Base-by-base conservation (phyloP, 2,329 filamentous ascomycete species). In the Penicillium crustosum region DNA sequence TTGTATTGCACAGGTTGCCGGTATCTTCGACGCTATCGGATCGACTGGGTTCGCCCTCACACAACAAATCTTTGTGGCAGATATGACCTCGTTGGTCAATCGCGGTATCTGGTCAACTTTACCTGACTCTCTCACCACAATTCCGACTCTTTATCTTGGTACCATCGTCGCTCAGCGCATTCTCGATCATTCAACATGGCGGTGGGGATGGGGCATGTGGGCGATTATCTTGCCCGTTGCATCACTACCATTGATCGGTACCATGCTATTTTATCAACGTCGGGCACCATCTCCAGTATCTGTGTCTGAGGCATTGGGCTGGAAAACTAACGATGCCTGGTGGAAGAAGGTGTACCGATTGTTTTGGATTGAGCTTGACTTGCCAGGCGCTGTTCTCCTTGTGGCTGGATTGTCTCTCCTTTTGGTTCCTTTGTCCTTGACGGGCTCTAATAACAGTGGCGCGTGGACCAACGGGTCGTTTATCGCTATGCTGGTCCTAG, bases 61-160 rank as follows among this genome's bases (percentile, higher is more conserved):
- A 23, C 82, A 86, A 66, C 85, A 88, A 67, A 82, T 88, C 41
- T 86, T 88, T 69, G 82, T 88, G 49, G 86, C 86, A 31, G 85
- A 88, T 69, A 85, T 83, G 1, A 86, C 82, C 49, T 79, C 83
- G 62, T 71, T 88, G 44, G 70, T 82, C 19, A 86, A 87, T 65
- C 82, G 86, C 55, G 84, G 84, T 15, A 69, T 88, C 4, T 80
- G 85, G 63, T 83, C 82, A 4, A 83, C 81, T 2, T 73, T 83
- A 17, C 85, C 85, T 0, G 87, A 86, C 64, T 75, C 87, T 17
- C 76, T 84, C 57, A 88, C 83, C 9, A 65, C 61, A 2, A 47
- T 68, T 6, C 63, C 64, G 0, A 63, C 65, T 2, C 80, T 86
- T 5, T 88, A 84, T 81, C 78, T 85, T 38, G 86, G 85, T 1